phyloP scores from a whole-genome alignment of 352 stramenopile genomes.

The Phytophthora pisi region DNA sequence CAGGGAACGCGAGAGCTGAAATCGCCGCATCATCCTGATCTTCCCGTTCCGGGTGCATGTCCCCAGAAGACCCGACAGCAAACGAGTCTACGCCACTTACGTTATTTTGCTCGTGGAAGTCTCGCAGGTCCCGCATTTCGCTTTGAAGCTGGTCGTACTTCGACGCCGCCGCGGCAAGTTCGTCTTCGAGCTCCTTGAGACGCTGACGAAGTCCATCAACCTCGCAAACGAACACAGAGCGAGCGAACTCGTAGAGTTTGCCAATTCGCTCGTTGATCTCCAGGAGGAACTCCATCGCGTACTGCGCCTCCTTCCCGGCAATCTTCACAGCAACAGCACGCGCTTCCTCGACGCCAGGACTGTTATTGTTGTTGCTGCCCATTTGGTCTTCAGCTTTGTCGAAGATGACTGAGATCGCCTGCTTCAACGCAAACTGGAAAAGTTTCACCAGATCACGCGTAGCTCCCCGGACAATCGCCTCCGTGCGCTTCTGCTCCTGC shows the following conservation, averaged over 20 bases:
- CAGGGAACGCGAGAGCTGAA: slow-evolving; percentile 10
- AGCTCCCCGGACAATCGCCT: slow-evolving; percentile 50
- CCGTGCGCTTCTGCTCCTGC: slow-evolving; percentile 55
- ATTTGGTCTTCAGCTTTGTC: slow-evolving; percentile 10
- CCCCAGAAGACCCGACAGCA: neutral
- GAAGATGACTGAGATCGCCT: slow-evolving; percentile 40
- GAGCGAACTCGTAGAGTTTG: slow-evolving; percentile 47
- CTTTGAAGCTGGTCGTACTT: slow-evolving; percentile 42
- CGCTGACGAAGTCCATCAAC: slow-evolving; percentile 22
- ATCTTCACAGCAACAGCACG: slow-evolving; percentile 11
- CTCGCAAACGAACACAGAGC: slow-evolving; percentile 40
- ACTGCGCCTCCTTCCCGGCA: slow-evolving; percentile 44
- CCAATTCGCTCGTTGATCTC: slow-evolving; percentile 49
- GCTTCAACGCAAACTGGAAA: slow-evolving; percentile 54
- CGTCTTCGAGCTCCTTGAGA: slow-evolving; percentile 18
- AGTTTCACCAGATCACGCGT: slow-evolving; percentile 52
- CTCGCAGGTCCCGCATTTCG: slow-evolving; percentile 48
- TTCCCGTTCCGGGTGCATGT: slow-evolving; percentile 4
- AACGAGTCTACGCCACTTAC: slow-evolving; percentile 17
- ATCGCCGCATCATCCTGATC: slow-evolving; percentile 27
- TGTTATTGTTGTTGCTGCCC: slow-evolving; percentile 13
- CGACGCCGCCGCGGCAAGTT: slow-evolving; percentile 10
- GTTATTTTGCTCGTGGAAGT: slow-evolving; percentile 48
- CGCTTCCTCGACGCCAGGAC: neutral
- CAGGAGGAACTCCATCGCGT: slow-evolving; percentile 49